Evolutionary conservation across 75 land plant genomes (phyloP), one percentile per base, ranked within the genome.

Genomic region (Ceratopteris richardii): DNA sequence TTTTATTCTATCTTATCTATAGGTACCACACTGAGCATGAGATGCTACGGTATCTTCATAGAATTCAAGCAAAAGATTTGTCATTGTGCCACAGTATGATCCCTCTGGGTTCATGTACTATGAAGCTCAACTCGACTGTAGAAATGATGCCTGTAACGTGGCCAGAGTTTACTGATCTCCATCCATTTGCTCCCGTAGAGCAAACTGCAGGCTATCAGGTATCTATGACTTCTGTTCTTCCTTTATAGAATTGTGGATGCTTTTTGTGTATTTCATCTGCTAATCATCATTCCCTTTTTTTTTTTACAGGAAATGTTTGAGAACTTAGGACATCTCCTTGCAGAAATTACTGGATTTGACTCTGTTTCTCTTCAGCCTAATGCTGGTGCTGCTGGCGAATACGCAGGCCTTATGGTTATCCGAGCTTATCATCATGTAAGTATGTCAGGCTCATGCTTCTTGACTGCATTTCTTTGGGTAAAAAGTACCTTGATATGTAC

Each of bases 11-110:
- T 12, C 2, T 54, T 43, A 20, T 66, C 39, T 66, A 3, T 66
- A 87, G 96, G 73, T 86, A 80, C 64, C 99, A 95, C 60, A 79
- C 96, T n/a, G 99, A 95, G 82, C 99, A 95, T 67, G 99, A 95
- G 64, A 62, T 95, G 60, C 84, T 95, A 1, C 74, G 99, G 5
- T 95, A 95, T 70, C 51, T 95, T 7, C 83, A 82, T 54, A 79
- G 73, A 60, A 51, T 95, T 31, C 92, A 86, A 63, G 71, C 88
- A 21, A 95, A 82, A 65, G 99, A 95, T 70, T 71, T 95, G 18
- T 90, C 99, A 0, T 50, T 95, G 47, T 81, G 84, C 61, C 99
- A 86, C 66, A 95, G 97, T 47, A 90, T 90, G 99, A 95, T 95
- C 56, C 96, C 99, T 0, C 56, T 95, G 58, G 99, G 98, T n/a